A percentile compares a stretch with the other conserved stretches of the same genome.
Conservation (phyloP, 2,329 filamentous ascomycete genomes). For the Neopestalotiopsis rosae region DNA sequence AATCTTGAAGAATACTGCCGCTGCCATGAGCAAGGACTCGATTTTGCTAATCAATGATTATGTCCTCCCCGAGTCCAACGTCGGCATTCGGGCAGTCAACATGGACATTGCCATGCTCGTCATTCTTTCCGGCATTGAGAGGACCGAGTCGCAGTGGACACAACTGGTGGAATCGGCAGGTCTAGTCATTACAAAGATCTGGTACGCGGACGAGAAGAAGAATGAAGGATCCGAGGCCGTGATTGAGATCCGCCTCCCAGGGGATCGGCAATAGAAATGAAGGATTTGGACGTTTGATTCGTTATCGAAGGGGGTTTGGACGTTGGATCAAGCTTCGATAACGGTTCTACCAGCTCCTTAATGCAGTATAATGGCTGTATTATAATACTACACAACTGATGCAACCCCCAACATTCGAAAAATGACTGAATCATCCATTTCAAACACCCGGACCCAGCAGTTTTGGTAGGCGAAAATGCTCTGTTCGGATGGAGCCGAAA, state of each 20-base stretch:
- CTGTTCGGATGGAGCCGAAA: neutral
- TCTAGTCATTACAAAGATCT: neutral
- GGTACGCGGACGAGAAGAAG: slow-evolving; percentile 11
- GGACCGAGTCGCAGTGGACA: slow-evolving; percentile 7
- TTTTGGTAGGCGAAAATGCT: neutral
- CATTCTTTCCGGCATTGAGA: neutral
- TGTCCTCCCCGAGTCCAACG: slow-evolving; percentile 1
- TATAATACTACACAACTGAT: no score
- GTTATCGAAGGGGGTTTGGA: neutral
- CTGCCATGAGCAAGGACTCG: slow-evolving; percentile 2
- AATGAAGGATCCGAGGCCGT: slow-evolving; percentile 11
- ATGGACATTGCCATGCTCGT: slow-evolving; percentile 13
- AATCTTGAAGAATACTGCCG: slow-evolving; percentile 6
- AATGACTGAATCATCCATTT: no score
- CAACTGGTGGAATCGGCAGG: neutral
- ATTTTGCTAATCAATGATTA: slow-evolving; percentile 2
- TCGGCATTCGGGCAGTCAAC: slow-evolving; percentile 4
- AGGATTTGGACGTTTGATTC: no score
- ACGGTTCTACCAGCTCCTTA: no score
- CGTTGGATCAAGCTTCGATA: neutral
- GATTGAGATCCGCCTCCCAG: slow-evolving; percentile 1
- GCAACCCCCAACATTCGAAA: no score
- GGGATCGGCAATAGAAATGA: neutral
- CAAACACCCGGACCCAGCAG: no score
- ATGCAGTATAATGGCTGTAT: no score